Conservation (phyloP, 2,329 filamentous ascomycete species). For the Aspergillus latus region DNA sequence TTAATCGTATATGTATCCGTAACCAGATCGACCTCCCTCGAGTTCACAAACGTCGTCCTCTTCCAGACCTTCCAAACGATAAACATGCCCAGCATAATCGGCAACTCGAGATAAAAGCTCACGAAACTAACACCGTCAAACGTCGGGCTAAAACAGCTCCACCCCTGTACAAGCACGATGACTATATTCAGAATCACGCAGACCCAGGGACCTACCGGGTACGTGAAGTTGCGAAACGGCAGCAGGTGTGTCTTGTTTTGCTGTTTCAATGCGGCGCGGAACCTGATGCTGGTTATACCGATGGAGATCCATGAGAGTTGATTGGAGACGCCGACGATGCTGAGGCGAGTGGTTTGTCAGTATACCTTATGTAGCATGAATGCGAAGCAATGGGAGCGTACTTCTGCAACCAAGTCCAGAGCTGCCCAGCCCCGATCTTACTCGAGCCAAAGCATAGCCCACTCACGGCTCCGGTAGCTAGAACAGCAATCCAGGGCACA, state of each 20-base stretch:
- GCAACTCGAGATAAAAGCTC: constrained; percentile 63
- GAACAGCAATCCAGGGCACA: constrained; percentile 56
- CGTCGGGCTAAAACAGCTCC: constrained; percentile 56
- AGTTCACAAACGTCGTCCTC: constrained; percentile 46
- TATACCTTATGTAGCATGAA: constrained; percentile 3
- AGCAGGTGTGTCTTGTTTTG: constrained; percentile 63
- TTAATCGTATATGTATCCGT: constrained; percentile 26
- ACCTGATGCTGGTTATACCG: constrained; percentile 64
- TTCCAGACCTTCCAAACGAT: constrained; percentile 57
- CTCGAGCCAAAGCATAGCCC: constrained; percentile 65
- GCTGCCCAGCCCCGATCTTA: constrained; percentile 64
- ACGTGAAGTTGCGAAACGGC: constrained; percentile 67
- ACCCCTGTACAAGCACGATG: constrained; percentile 64
- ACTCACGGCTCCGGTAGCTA: constrained; percentile 55
- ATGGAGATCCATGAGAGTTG: constrained; percentile 66
- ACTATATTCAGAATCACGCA: constrained; percentile 59
- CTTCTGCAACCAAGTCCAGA: constrained; percentile 69
- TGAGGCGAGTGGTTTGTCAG: constrained; percentile 20
- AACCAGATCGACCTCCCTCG: constrained; percentile 53
- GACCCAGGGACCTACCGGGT: constrained; percentile 61
- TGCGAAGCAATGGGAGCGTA: constrained; percentile 29
- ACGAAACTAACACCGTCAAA: constrained; percentile 51
- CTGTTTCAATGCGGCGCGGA: constrained; percentile 56
- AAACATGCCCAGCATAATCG: constrained; percentile 58
- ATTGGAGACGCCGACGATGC: constrained; percentile 66